These are phyloP conservation scores for Colletotrichum chlorophyti DNA, from an alignment of 2,329 filamentous ascomycete species.

Conservation along the genomic window DNA sequence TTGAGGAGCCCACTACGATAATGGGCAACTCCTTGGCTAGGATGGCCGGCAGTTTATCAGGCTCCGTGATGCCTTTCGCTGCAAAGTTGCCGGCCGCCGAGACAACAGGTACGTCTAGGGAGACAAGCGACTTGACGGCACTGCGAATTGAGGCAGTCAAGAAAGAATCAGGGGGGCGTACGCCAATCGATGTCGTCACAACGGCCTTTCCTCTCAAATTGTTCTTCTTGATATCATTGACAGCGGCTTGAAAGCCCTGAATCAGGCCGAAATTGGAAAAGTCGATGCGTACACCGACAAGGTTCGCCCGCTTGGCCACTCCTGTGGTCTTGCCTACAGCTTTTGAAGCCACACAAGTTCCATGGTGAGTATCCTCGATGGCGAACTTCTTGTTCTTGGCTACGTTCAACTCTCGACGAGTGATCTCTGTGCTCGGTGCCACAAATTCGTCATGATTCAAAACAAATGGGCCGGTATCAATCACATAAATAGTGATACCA, in stretches of 20 bases:
- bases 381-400: conserved; percentile 1
- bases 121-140: neutral
- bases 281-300: neutral
- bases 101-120: neutral
- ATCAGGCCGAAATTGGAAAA: neutral
- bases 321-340: neutral
- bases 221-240: neutral
- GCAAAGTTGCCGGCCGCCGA: neutral
- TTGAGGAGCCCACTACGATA: conserved; percentile 3
- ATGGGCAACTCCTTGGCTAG: neutral
- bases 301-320: neutral
- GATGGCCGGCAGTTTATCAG: neutral
- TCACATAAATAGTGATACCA: conserved; percentile 1
- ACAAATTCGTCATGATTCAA: neutral
- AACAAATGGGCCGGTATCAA: neutral
- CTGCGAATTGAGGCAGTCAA: neutral
- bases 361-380: neutral
- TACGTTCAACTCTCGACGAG: neutral
- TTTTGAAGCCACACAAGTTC: conserved; percentile 2
- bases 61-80: neutral
- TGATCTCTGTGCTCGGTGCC: neutral
- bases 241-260: neutral
- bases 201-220: neutral
- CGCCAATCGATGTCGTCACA: neutral
- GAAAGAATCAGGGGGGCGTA: neutral